Percentiles rank a stretch among this genome's conserved stretches.
Conservation (phyloP, 371 early-diverging fungal genomes). For the Mortierella sp. region DNA sequence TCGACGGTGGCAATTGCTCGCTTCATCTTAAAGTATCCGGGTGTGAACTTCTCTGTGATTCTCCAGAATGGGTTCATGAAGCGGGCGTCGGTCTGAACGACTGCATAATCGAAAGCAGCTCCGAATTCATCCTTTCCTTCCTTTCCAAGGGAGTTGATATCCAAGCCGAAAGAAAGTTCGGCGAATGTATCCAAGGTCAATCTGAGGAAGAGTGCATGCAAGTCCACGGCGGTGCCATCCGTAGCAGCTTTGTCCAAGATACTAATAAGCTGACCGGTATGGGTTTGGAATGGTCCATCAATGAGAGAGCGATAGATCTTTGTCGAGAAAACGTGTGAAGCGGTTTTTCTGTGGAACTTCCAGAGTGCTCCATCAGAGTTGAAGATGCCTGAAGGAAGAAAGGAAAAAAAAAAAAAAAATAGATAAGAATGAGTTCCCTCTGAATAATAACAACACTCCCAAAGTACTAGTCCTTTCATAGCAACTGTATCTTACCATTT, state of each 20-base stretch:
- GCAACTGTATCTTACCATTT: slow-evolving; percentile 53
- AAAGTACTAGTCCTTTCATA: not conserved
- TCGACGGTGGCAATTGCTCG: slow-evolving; percentile 63
- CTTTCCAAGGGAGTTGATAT: slow-evolving; percentile 29
- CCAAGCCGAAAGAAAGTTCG: slow-evolving; percentile 53
- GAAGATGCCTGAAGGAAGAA: slow-evolving; percentile 67
- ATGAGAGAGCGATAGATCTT: slow-evolving; percentile 80
- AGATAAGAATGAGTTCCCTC: not conserved
- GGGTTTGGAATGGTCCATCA: slow-evolving; percentile 56
- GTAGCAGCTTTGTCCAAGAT: slow-evolving; percentile 57
- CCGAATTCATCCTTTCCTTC: slow-evolving; percentile 56
- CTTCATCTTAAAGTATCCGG: slow-evolving; percentile 49
- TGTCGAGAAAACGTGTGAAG: slow-evolving; percentile 77
- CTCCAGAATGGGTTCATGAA: slow-evolving; percentile 68
- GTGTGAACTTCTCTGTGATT: slow-evolving; percentile 55
- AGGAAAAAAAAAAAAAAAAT: not conserved
- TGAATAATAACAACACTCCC: not conserved
- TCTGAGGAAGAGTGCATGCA: slow-evolving; percentile 70
- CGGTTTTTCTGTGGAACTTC: slow-evolving; percentile 77
- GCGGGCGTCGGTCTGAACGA: slow-evolving; percentile 58
- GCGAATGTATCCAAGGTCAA: slow-evolving; percentile 74
- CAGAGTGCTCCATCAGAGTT: slow-evolving; percentile 75
- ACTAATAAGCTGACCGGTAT: slow-evolving; percentile 29
- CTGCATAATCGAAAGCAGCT: slow-evolving; percentile 62
- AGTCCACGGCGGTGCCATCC: slow-evolving; percentile 60